Base-by-base conservation (phyloP, 257 asterid genomes). In the Coffea eugenioides region DNA sequence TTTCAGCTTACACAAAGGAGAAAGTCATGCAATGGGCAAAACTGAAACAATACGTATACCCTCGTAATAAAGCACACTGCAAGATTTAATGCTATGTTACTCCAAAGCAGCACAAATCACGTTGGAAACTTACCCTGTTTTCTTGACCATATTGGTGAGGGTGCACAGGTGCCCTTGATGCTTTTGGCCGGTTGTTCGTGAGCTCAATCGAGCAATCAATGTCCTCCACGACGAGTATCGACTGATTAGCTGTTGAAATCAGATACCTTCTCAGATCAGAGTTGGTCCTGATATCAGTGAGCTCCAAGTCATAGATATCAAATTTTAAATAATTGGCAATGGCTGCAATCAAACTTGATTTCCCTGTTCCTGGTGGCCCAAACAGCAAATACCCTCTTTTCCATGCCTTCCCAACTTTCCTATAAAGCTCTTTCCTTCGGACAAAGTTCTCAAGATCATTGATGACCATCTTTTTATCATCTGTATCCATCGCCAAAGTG, bases 281-380 rank as follows among this genome's bases (percentile, higher is more conserved):
- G 70, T 93, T 88, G 57, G 69, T 43, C 69, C 80, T 61, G 18
- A 92, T 54, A 34, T 59, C 83, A 6, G 91, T 86, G 61, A 93
- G 82, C 87, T 93, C 97, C 89, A 93, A 78, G 52, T 93, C 98
- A 27, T 89, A 93, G n/a, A 92, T 83, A 76, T 92, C 96, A 52
- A 89, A 93, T 0, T 89, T 84, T 18, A 93, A 80, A 76, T 90
- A 82, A 52, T 92, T 93, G 0, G 97, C 96, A 82, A 93, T 93
- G 2, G 97, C 96, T 0, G 93, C 97, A 41, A 93, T 90, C 91
- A 93, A 77, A 78, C 94, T 93, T 2, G 98, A 93, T 80, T 92
- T 93, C 49, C 96, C 97, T 0, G 97, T 92, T 72, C 98, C 98
- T 3, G 98, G 98, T n/a, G 96, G 97, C 3, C 97, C 97, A 74